Conservation (phyloP, 2,329 filamentous ascomycete species). For the Hirsutella minnesotensis region DNA sequence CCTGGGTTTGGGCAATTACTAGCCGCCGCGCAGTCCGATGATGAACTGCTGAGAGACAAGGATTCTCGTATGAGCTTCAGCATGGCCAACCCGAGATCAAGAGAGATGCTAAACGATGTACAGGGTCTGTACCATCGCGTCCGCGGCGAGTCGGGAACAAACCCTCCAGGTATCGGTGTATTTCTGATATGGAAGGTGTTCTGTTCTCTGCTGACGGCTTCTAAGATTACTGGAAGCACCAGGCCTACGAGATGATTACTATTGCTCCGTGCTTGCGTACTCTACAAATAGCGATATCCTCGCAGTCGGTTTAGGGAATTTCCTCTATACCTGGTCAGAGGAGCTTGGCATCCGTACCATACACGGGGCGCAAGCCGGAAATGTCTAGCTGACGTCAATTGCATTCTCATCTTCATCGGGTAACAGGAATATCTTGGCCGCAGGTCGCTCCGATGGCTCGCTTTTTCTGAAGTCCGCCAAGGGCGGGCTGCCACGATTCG, state of each 20-base stretch:
- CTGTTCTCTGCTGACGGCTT: not conserved
- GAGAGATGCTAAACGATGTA: slow-evolving; percentile 11
- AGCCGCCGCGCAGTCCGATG: not conserved
- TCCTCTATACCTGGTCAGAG: slow-evolving; percentile 87
- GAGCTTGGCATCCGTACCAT: slow-evolving; percentile 46
- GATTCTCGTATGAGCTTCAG: not conserved
- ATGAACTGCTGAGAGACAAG: not conserved
- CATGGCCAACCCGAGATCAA: not conserved
- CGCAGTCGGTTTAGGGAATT: slow-evolving; percentile 69
- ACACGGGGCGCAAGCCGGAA: slow-evolving; percentile 15
- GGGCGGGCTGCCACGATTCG: slow-evolving; percentile 60
- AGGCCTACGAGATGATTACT: slow-evolving; percentile 85
- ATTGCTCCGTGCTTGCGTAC: slow-evolving; percentile 85
- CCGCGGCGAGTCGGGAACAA: slow-evolving; percentile 48
- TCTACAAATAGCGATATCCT: slow-evolving; percentile 62
- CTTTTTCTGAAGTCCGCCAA: slow-evolving; percentile 69
- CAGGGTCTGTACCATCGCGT: slow-evolving; percentile 1
- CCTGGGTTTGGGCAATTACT: not conserved
- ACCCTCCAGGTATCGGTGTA: slow-evolving; percentile 55
- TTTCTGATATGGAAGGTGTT: not conserved
- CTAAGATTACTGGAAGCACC: slow-evolving; percentile 74
- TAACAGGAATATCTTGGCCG: slow-evolving; percentile 68
- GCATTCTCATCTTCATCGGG: slow-evolving; percentile 77
- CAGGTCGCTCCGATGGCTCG: slow-evolving; percentile 66
- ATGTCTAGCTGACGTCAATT: slow-evolving; percentile 64